Evolutionary conservation across 352 stramenopile genomes (phyloP).

Genomic region (Thraustochytrium sp.): DNA sequence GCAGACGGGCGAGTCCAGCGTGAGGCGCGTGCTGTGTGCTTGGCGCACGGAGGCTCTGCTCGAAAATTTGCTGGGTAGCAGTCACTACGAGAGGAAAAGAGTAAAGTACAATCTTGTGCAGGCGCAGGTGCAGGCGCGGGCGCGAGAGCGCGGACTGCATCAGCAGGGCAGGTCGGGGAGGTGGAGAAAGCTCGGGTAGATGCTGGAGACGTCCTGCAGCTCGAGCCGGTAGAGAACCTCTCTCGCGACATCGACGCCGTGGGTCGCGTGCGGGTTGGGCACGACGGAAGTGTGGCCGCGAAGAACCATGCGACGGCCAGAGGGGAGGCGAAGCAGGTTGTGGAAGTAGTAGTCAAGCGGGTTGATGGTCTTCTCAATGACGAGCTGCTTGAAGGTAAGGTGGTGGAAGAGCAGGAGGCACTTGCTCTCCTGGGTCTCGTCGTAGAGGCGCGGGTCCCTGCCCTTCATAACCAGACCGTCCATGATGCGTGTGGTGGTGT

Average conservation of each 20-base stretch:
- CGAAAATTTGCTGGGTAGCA: too few species aligned
- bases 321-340: neutral
- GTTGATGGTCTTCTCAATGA: neutral
- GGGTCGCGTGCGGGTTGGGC: neutral
- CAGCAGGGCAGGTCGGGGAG: neutral
- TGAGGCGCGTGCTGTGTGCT: too few species aligned
- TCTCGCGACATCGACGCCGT: neutral
- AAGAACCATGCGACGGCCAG: neutral
- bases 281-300: neutral
- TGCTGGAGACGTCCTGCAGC: neutral
- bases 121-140: too few species aligned
- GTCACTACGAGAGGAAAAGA: too few species aligned
- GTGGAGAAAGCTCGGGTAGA: neutral
- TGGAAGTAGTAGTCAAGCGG: constrained; percentile 27
- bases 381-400: constrained; percentile 33
- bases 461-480: neutral
- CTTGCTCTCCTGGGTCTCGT: constrained; percentile 1
- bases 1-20: too few species aligned
- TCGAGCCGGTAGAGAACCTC: neutral
- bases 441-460: neutral
- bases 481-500: neutral
- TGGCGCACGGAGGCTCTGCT: too few species aligned
- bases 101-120: too few species aligned
- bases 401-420: constrained; percentile 23
- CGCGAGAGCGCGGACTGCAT: too few species aligned